These are phyloP conservation scores for Centaurea solstitialis DNA, from an alignment of 129 eudicot species.

Conservation along the genomic window DNA sequence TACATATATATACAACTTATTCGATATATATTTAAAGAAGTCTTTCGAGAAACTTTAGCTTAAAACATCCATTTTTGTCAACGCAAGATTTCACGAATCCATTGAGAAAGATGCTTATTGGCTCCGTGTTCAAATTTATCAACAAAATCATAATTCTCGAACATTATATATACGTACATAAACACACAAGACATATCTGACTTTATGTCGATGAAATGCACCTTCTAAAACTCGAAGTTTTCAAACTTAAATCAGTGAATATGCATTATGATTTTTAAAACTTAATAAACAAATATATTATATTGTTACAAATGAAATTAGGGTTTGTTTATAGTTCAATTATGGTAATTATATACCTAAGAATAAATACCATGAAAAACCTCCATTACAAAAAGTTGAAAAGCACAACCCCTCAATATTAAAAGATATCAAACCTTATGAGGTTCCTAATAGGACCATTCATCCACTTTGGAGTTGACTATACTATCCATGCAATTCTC, in stretches of 20 bases:
- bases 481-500: constrained; percentile 17
- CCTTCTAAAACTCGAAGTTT: not conserved
- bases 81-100: constrained; percentile 5
- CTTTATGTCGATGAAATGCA: constrained; percentile 6
- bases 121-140: not conserved
- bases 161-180: not conserved
- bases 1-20: not conserved
- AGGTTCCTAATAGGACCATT: constrained; percentile 47
- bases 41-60: not conserved
- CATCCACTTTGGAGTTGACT: constrained; percentile 46
- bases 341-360: not conserved
- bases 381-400: constrained; percentile 31
- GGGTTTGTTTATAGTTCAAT: not conserved
- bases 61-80: not conserved
- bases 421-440: constrained; percentile 21
- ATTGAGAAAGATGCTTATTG: not conserved
- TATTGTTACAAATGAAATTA: constrained; percentile 12
- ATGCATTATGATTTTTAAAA: not conserved
- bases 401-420: constrained; percentile 23
- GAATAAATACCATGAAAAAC: constrained; percentile 10
- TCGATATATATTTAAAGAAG: not conserved
- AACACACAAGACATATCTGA: not conserved
- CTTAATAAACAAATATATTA: not conserved
- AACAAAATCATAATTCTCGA: not conserved
- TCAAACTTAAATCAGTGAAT: not conserved